These are phyloP conservation scores for Sclerotinia spermophila DNA, from an alignment of 2,329 filamentous ascomycete species.

Conservation along the genomic window DNA sequence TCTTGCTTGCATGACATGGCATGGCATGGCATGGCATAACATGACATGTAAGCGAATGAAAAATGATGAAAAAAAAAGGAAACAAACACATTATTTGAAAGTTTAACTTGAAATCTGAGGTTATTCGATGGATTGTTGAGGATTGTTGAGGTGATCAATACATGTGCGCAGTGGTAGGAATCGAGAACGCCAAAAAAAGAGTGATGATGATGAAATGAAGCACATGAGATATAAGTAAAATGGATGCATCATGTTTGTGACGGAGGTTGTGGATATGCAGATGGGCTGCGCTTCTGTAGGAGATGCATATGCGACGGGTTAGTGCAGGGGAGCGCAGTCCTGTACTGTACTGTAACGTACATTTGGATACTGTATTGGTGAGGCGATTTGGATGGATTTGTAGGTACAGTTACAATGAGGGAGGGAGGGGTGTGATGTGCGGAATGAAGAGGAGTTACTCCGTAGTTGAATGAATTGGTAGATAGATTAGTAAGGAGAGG, in stretches of 20 bases:
- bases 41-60: background rate
- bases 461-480: too few relatives aligned
- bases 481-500: background rate
- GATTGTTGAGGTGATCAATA: background rate
- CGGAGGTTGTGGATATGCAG: background rate
- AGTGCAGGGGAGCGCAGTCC: slow-evolving; percentile 2
- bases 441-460: background rate
- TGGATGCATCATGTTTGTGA: background rate
- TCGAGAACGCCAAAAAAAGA: background rate
- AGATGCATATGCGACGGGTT: slow-evolving; percentile 10
- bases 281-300: slow-evolving; percentile 1
- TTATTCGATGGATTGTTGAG: background rate
- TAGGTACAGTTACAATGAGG: background rate
- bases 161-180: background rate
- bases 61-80: background rate
- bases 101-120: too few relatives aligned
- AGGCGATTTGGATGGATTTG: background rate
- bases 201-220: background rate
- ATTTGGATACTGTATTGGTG: background rate
- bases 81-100: too few relatives aligned
- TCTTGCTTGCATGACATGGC: slow-evolving; percentile 11
- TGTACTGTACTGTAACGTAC: background rate
- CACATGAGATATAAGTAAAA: background rate
- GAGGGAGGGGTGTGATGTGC: background rate
- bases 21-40: background rate